phyloP scores from a whole-genome alignment of 192 early-diverging fungal species.

The Umbelopsis vinacea region DNA sequence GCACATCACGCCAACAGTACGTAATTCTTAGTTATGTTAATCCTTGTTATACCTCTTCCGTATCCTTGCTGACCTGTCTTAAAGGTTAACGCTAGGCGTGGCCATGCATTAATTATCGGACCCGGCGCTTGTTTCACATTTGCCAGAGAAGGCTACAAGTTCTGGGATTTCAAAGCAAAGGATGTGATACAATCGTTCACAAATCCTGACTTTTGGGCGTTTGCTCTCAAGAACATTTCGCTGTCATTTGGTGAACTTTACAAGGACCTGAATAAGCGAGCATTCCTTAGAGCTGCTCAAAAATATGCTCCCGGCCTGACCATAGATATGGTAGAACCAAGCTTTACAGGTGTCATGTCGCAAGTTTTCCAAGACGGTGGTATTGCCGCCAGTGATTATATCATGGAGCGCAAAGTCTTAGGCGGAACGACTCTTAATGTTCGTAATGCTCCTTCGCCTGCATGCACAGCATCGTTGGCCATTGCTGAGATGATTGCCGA shows the following conservation, averaged over 20 bases:
- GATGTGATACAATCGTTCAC: constrained; percentile 28
- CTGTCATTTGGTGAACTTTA: constrained; percentile 38
- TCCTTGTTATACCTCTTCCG: neutral
- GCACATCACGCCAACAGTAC: constrained; percentile 37
- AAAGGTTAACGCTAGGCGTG: constrained; percentile 32
- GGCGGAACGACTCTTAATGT: constrained; percentile 35
- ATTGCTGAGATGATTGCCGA: constrained; percentile 39
- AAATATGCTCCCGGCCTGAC: constrained; percentile 29
- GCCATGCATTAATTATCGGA: constrained; percentile 39
- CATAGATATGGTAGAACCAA: constrained; percentile 38
- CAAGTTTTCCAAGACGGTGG: constrained; percentile 39
- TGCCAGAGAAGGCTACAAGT: constrained; percentile 37
- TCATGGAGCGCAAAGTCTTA: constrained; percentile 40
- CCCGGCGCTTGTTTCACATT: constrained; percentile 42
- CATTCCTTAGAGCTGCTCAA: constrained; percentile 37
- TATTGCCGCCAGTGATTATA: constrained; percentile 35
- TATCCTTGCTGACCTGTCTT: neutral
- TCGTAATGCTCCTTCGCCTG: constrained; percentile 42
- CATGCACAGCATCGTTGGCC: constrained; percentile 39
- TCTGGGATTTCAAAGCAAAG: constrained; percentile 28
- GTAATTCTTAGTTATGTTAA: neutral
- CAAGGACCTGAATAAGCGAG: constrained; percentile 32
- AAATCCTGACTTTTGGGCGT: constrained; percentile 34
- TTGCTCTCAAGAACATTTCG: constrained; percentile 34
- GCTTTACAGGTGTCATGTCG: constrained; percentile 40